phyloP scores from a whole-genome alignment of 345 rosid genomes.

The Eucalyptus viminalis region DNA sequence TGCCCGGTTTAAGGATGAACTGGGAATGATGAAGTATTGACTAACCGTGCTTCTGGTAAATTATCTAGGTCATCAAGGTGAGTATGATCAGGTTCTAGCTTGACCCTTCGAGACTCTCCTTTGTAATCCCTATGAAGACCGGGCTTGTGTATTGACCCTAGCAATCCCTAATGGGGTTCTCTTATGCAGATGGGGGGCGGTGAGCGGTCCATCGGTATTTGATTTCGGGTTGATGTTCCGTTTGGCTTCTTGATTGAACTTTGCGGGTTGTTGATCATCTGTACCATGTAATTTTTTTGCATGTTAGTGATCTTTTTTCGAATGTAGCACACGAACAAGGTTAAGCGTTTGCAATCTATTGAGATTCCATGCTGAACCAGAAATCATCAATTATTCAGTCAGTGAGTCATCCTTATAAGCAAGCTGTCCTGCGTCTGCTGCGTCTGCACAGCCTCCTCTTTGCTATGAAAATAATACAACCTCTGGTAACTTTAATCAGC shows the following conservation, averaged over 20 bases:
- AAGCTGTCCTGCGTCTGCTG: neutral
- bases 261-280: neutral
- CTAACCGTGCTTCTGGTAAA: neutral
- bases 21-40: neutral
- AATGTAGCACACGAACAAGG: neutral
- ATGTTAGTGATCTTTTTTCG: neutral
- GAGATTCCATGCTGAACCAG: neutral
- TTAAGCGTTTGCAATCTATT: neutral
- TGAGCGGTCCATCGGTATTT: neutral
- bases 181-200: neutral
- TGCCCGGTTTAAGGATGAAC: neutral
- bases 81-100: neutral
- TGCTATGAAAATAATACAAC: neutral
- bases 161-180: neutral
- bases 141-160: neutral
- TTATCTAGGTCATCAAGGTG: neutral
- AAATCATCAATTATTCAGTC: neutral
- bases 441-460: neutral
- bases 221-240: neutral
- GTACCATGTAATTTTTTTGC: neutral
- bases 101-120: neutral
- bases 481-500: neutral
- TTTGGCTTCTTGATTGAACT: neutral
- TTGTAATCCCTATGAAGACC: neutral
- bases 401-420: neutral